Percentiles rank a stretch among this genome's conserved stretches.
Evolutionary conservation across 176 grass and related monocot genomes (phyloP).

Genomic region (Avena sativa): DNA sequence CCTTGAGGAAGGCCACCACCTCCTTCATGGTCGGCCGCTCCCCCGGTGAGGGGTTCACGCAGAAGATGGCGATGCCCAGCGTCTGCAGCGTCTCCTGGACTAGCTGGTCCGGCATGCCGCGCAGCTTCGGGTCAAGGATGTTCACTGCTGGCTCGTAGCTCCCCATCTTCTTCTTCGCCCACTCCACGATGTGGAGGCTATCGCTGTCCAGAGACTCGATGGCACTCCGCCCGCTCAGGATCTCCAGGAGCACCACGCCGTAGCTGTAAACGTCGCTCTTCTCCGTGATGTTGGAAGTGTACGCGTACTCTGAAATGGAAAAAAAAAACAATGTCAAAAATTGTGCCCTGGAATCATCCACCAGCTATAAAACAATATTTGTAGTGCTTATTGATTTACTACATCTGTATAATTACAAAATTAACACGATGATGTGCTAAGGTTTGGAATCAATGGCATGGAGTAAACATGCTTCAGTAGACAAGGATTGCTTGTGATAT

Average conservation of each 20-base stretch:
- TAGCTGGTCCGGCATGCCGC: slow-evolving; percentile 83
- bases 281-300: slow-evolving; percentile 88
- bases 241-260: slow-evolving; percentile 90
- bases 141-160: slow-evolving; percentile 79
- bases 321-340: neutral
- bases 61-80: slow-evolving; percentile 86
- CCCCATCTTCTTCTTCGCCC: slow-evolving; percentile 96
- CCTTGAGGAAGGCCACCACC: slow-evolving; percentile 92
- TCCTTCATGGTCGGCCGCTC: slow-evolving; percentile 98
- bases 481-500: slow-evolving; percentile 41
- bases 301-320: slow-evolving; percentile 75
- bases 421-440: neutral
- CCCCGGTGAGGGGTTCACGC: slow-evolving; percentile 73
- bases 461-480: neutral
- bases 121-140: slow-evolving; percentile 79
- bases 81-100: slow-evolving; percentile 97
- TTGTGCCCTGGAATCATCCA: neutral
- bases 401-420: neutral
- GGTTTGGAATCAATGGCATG: neutral
- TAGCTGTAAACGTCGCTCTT: slow-evolving; percentile 98
- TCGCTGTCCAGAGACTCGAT: slow-evolving; percentile 62
- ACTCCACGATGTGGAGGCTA: slow-evolving; percentile 93
- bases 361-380: slow-evolving; percentile 2
- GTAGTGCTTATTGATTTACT: neutral
- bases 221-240: slow-evolving; percentile 77